Evolutionary conservation across 441 rosid species (phyloP), one percentile per base, ranked within the genome.

Genomic region (Arabidopsis lyrata): DNA sequence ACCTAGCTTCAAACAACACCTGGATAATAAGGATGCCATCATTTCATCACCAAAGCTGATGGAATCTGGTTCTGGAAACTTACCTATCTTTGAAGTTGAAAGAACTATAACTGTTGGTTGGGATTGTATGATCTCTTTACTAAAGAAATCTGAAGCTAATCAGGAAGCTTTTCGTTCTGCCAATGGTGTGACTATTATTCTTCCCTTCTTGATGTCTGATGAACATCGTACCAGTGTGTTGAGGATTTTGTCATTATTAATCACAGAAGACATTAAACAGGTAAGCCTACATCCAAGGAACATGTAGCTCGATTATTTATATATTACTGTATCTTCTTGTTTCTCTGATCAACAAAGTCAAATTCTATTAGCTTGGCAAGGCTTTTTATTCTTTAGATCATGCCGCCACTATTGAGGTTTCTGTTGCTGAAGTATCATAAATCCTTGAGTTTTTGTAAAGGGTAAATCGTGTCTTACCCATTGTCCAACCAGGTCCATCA

Each of bases 71-170:
- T 84, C 89, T 42, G 95, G 83, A 66, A 89, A 86, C 80, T 83
- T 78, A 53, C 90, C 90, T 42, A 85, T 96, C 68, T 96, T 96
- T 81, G 96, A 94, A 84, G 83, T 84, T 68, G 96, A 92, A 83
- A 83, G 76, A 68, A 92, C 98, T 54, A 86, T 90, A 32, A 80
- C 88, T 74, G 81, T 87, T 77, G 98, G 94, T 39, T 96, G 99
- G 99, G 99, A 96, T 81, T 94, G 99, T 75, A 53, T 96, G 97
- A 85, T 88, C 70, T 90, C 98, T 78, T 82, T 96, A 72, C 65
- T 96, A 80, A 96, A 94, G 92, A 96, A 90, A 87, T 82, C 99
- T 80, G 98, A 96, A 83, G 85, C 85, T 57, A 90, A 81, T 78
- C 99, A 96, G 81, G 83, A 95, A 53, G 79, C 96, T 63, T 94